Base-by-base conservation (phyloP, 139 green algal genomes). In the Tetradesmus obliquus region DNA sequence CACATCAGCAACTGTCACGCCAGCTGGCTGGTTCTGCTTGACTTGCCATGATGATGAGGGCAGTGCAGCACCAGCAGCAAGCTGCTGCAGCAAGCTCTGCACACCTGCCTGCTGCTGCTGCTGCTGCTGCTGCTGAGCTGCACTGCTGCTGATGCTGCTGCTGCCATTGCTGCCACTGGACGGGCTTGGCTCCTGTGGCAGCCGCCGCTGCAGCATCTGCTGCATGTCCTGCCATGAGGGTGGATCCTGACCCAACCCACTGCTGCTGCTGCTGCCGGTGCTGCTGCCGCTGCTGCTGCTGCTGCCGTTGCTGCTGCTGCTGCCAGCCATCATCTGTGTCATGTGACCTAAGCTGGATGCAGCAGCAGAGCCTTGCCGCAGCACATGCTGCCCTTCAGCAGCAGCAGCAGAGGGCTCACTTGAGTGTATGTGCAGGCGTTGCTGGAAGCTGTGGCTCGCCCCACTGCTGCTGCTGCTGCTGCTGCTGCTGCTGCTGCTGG, bases 401-500 rank as follows among this genome's bases (percentile, higher is more conserved):
- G 57, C 57, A 66, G 57, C 57, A 66, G 66, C 66, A 76, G 66
- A 76, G 17, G 66, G 15, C 66, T 76, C 66, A 76, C 66, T 76
- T 3, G 66, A 76, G 66, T 76, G 66, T 19, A 76, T 76, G 17
- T 76, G 66, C 17, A 76, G 15, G 17, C 66, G 66, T 13, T 76
- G 66, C 66, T 76, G 66, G 15, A 76, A 76, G 66, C 66, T 76
- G 79, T 55, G 79, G 79, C 79, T 55, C 12, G 13, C 32, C 4
- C 22, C 53, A 60, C 86, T 71, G n/a, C 86, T 69, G 72, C 87
- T 91, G 87, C 87, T 85, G 87, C 60, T 45, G 79, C 9, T 19
- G 3, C 7, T n/a, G 58, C 54, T 55, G 20, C 55, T 72, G 54
- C 9, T 76, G 57, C 5, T 79, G 57, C 6, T 88, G 5, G 24